phyloP scores from a whole-genome alignment of 441 rosid species.

The Aleurites moluccanus region DNA sequence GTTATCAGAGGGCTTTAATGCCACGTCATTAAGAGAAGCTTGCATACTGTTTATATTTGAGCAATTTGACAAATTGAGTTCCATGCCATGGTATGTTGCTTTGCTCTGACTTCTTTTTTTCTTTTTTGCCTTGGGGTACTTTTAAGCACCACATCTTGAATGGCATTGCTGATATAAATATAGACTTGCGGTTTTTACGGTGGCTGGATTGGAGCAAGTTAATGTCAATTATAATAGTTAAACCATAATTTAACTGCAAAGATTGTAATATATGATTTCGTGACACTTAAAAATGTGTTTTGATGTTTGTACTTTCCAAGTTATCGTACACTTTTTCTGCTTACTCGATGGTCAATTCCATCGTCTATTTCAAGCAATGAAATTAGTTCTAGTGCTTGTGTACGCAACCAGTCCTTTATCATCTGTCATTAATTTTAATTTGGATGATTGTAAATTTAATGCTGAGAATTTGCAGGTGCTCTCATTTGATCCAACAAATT shows the following conservation, averaged over 20 bases:
- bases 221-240: neutral
- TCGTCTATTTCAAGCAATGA: neutral
- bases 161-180: no score
- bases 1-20: conserved; percentile 87
- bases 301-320: neutral
- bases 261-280: neutral
- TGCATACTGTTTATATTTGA: conserved; percentile 81
- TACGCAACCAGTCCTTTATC: neutral
- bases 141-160: neutral
- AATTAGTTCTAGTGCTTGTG: neutral
- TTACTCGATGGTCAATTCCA: neutral
- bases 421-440: neutral
- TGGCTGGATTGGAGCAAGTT: neutral
- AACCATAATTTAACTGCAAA: neutral
- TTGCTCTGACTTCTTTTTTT: neutral
- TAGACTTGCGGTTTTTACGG: no score
- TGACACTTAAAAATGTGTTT: neutral
- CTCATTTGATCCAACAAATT: conserved; percentile 63
- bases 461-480: conserved; percentile 56
- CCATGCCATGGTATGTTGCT: conserved; percentile 65
- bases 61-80: conserved; percentile 69
- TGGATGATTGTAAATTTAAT: neutral
- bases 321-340: neutral
- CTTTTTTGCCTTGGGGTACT: neutral
- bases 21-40: conserved; percentile 76